Conservation (phyloP, 495 filamentous ascomycete genomes). For the Talaromyces thailandensis region DNA sequence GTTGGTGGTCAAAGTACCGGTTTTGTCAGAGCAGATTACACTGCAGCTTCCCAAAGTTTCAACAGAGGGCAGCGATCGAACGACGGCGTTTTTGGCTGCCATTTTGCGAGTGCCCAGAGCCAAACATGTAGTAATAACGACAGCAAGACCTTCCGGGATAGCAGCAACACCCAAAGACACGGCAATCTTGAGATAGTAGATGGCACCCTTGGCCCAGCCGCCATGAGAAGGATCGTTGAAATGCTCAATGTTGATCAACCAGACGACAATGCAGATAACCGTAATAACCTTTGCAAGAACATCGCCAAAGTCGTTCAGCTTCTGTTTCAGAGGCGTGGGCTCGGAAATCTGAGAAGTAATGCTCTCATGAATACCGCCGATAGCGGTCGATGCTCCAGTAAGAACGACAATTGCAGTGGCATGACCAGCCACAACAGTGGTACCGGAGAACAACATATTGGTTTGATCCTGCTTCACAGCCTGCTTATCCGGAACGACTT, state of each 20-base stretch:
- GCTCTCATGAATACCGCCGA: slow-evolving; percentile 98
- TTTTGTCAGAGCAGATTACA: slow-evolving; percentile 99
- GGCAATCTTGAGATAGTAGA: slow-evolving; percentile 99
- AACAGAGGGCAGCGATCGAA: slow-evolving; percentile 90
- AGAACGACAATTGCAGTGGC: slow-evolving; percentile 87
- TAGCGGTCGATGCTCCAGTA: slow-evolving; percentile 86
- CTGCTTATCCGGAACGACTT: slow-evolving; percentile 59
- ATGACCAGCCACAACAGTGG: slow-evolving; percentile 90
- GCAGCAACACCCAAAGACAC: slow-evolving; percentile 97
- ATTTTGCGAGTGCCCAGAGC: slow-evolving; percentile 95
- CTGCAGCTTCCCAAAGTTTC: slow-evolving; percentile 98
- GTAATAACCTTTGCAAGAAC: slow-evolving; percentile 96
- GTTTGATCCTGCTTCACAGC: slow-evolving; percentile 96
- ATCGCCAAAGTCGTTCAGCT: slow-evolving; percentile 97
- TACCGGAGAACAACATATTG: slow-evolving; percentile 98
- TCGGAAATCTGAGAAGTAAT: slow-evolving; percentile 97
- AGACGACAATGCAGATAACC: slow-evolving; percentile 90
- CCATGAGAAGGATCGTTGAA: slow-evolving; percentile 93
- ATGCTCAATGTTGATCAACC: slow-evolving; percentile 96
- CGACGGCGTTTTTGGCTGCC: slow-evolving; percentile 96
- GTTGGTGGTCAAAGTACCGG: slow-evolving; percentile 95
- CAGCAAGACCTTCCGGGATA: slow-evolving; percentile 93
- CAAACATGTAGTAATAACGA: slow-evolving; percentile 95
- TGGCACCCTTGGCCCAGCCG: slow-evolving; percentile 93
- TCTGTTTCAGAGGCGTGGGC: slow-evolving; percentile 95